Evolutionary conservation across 2,329 filamentous ascomycete species (phyloP).

Genomic region (Atkinsonella hypoxylon): DNA sequence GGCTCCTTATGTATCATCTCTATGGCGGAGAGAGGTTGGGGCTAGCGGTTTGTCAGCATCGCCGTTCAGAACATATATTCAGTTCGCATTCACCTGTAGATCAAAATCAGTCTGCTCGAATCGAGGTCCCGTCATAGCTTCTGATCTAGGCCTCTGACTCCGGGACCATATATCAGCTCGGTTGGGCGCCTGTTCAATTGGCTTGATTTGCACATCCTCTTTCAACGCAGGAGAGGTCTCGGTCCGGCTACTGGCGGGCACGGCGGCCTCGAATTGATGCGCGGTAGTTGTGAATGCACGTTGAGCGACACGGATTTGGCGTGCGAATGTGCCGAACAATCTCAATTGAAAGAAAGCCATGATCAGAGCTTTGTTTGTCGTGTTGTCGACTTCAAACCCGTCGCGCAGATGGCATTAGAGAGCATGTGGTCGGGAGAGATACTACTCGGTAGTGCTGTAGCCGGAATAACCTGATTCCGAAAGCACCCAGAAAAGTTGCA

Average conservation of each 20-base stretch:
- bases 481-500: background rate
- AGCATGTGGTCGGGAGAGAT: background rate
- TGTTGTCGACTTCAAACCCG: conserved; percentile 1
- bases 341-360: conserved; percentile 36
- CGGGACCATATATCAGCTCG: conserved; percentile 67
- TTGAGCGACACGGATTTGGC: conserved; percentile 29
- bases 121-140: conserved; percentile 84
- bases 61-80: background rate
- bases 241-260: conserved; percentile 24
- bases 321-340: conserved; percentile 31
- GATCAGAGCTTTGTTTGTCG: conserved; percentile 5
- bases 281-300: conserved; percentile 38
- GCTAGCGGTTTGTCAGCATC: conserved; percentile 40
- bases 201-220: conserved; percentile 30
- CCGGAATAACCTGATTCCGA: conserved; percentile 9
- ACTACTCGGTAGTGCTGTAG: background rate
- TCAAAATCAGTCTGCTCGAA: conserved; percentile 97
- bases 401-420: background rate
- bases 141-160: conserved; percentile 68
- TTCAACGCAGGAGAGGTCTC: conserved; percentile 31
- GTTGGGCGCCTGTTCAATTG: conserved; percentile 75
- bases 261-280: conserved; percentile 32
- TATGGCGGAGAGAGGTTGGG: conserved; percentile 79
- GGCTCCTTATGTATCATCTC: conserved; percentile 94
- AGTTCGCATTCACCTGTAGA: conserved; percentile 56